A percentile compares a stretch with the other conserved stretches of the same genome.
These are phyloP conservation scores for Microdochium nivale DNA, from an alignment of 2,329 filamentous ascomycete genomes.

Conservation along the genomic window DNA sequence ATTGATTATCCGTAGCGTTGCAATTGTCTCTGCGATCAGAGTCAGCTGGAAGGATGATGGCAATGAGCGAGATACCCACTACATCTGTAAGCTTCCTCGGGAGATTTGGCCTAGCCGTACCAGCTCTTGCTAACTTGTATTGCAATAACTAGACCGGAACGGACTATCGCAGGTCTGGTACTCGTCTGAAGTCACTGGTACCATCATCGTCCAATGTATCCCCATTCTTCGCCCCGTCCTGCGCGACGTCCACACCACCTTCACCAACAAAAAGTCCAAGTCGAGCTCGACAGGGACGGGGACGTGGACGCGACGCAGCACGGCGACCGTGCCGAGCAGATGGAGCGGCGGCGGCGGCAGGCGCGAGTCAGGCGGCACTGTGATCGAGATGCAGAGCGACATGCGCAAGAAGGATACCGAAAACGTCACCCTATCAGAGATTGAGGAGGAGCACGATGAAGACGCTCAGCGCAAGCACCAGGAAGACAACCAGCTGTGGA, in stretches of 20 bases:
- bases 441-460: neutral
- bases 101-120: neutral
- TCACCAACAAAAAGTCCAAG: slow-evolving; percentile 19
- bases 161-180: slow-evolving; percentile 37
- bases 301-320: neutral
- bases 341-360: neutral
- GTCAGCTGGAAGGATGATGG: slow-evolving; percentile 39
- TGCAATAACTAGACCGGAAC: slow-evolving; percentile 23
- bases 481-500: neutral
- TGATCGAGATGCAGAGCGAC: neutral
- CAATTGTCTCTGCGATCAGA: slow-evolving; percentile 36
- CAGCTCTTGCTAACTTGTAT: neutral
- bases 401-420: neutral
- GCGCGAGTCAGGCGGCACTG: neutral
- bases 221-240: slow-evolving; percentile 40
- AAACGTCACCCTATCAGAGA: neutral
- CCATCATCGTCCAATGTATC: slow-evolving; percentile 46
- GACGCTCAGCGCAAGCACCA: neutral
- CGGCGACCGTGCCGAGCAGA: neutral
- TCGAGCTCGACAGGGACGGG: neutral
- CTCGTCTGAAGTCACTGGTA: slow-evolving; percentile 42
- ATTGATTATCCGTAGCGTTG: slow-evolving; percentile 2
- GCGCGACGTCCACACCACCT: slow-evolving; percentile 27
- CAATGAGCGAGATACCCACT: slow-evolving; percentile 33
- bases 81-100: slow-evolving; percentile 28